Evolutionary conservation across 2,329 filamentous ascomycete species (phyloP), one percentile per base, ranked within the genome.

Genomic region (Trichophaea hybrida): DNA sequence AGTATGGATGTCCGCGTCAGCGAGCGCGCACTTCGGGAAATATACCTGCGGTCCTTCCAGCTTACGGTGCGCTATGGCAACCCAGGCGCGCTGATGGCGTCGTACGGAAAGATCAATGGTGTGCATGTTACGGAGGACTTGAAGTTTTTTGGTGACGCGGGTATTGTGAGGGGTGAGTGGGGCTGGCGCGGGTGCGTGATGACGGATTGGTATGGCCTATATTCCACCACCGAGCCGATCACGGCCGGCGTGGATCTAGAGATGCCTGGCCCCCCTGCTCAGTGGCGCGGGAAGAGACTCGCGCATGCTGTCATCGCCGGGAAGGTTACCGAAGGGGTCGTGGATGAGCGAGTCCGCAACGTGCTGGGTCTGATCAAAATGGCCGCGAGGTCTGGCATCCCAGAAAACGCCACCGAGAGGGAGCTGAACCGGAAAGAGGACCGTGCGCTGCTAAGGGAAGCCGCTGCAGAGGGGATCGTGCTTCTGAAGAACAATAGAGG

Each of bases 401-500:
- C 24, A 24, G 24, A 24, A 24, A 24, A 24, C 24, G 24, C 24
- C 24, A 24, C 24, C 24, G 24, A 24, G 24, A 24, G 24, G 24
- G 24, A 24, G 24, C 24, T 24, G 24, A 24, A 2, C 24, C 24
- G 24, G 1, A 24, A 24, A 24, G 24, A 24, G 24, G 24, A 24
- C 24, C 24, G 24, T 3, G 24, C 24, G 24, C 24, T 24, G 24
- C 24, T 24, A 24, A 77, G 86, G 15, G 76, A 77, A 57, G 76
- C 85, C 31, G 84, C 83, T 15, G 78, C 81, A 4, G 83, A 88
- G 69, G 81, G 81, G 2, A 81, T 87, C 6, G 84, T 88, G 1
- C 75, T 90, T 10, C 73, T 89, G 53, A 88, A 88, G 73, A 90
- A 90, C 65, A 78, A 86, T 10, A 77, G 77, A 40, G 74, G 74